Conservation (phyloP, 805 yeast species). For the Starmerella powellii region DNA sequence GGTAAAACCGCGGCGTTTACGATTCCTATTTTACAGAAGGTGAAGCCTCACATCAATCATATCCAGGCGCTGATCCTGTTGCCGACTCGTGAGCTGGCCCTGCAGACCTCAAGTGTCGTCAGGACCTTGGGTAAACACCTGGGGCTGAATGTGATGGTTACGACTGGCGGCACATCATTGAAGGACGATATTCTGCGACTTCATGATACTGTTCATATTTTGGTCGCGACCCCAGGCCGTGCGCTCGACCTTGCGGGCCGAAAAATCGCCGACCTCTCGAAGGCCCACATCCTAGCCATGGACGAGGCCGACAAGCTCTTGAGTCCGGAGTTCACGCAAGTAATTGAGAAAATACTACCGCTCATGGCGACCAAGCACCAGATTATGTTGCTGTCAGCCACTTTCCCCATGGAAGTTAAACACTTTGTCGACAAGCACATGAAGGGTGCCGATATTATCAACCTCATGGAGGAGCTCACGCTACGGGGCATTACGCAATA, state of each 20-base stretch:
- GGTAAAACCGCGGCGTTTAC: conserved; percentile 97
- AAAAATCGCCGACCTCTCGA: conserved; percentile 72
- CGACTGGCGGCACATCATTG: conserved; percentile 94
- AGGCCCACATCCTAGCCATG: conserved; percentile 83
- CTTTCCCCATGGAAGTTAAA: conserved; percentile 91
- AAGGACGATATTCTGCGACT: conserved; percentile 90
- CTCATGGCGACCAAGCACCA: conserved; percentile 74
- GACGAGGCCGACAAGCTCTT: conserved; percentile 98
- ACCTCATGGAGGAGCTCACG: conserved; percentile 94
- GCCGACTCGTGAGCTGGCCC: conserved; percentile 95
- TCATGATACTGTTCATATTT: conserved; percentile 81
- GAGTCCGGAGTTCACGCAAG: conserved; percentile 74
- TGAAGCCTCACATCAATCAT: conserved; percentile 70
- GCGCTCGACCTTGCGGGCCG: conserved; percentile 87
- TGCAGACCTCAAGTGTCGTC: conserved; percentile 95
- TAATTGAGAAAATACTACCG: conserved; percentile 72
- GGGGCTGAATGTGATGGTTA: conserved; percentile 87
- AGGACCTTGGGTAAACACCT: conserved; percentile 90
- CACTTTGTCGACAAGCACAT: conserved; percentile 84
- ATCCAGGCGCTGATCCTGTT: conserved; percentile 88
- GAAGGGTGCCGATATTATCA: conserved; percentile 86
- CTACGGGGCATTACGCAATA: conserved; percentile 92
- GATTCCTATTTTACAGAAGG: conserved; percentile 81
- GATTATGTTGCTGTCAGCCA: conserved; percentile 81
- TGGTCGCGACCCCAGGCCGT: conserved; percentile 98